A percentile compares a stretch with the other conserved stretches of the same genome.
Evolutionary conservation across 2,329 filamentous ascomycete species (phyloP).

Genomic region (Ascochyta clinopodiicola): DNA sequence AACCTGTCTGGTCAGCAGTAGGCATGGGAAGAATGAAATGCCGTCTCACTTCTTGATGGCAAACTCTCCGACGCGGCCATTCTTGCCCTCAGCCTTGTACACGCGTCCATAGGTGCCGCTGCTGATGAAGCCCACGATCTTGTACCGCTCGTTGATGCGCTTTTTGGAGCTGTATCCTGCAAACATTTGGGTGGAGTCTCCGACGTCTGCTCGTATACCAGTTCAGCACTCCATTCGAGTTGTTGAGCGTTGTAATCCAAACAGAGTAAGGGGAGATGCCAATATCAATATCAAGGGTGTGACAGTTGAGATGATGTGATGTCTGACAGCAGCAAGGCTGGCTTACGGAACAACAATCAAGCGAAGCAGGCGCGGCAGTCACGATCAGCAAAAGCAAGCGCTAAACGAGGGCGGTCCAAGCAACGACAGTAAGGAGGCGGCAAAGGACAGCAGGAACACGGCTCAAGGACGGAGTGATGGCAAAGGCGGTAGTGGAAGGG

Average conservation of each 20-base stretch:
- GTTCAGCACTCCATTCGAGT: conserved; percentile 6
- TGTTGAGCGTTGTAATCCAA: neutral
- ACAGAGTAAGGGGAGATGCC: conserved; percentile 3
- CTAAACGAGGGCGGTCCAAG: conserved; percentile 5
- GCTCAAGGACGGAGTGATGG: conserved; percentile 6
- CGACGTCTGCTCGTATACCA: conserved; percentile 27
- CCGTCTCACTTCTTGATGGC: conserved; percentile 89
- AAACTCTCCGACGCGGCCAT: conserved; percentile 79
- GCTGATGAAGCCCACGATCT: conserved; percentile 97
- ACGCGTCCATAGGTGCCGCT: conserved; percentile 97
- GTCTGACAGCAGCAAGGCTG: conserved; percentile 16
- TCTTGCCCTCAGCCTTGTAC: conserved; percentile 87
- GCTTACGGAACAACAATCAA: conserved; percentile 23
- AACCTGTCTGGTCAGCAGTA: conserved; percentile 59
- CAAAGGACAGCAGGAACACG: conserved; percentile 3
- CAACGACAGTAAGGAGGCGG: conserved; percentile 5
- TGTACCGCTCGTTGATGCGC: conserved; percentile 89
- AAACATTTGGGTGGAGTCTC: conserved; percentile 45
- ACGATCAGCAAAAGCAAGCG: conserved; percentile 23
- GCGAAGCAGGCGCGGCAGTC: conserved; percentile 18
- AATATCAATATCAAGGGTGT: conserved; percentile 1
- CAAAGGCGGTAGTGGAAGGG: conserved; percentile 15
- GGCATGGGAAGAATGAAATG: neutral
- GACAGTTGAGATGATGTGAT: conserved; percentile 8
- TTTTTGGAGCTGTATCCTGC: conserved; percentile 73